A percentile compares a stretch with the other conserved stretches of the same genome.
Conservation (phyloP, 2,329 filamentous ascomycete species). For the Alternaria alternata region DNA sequence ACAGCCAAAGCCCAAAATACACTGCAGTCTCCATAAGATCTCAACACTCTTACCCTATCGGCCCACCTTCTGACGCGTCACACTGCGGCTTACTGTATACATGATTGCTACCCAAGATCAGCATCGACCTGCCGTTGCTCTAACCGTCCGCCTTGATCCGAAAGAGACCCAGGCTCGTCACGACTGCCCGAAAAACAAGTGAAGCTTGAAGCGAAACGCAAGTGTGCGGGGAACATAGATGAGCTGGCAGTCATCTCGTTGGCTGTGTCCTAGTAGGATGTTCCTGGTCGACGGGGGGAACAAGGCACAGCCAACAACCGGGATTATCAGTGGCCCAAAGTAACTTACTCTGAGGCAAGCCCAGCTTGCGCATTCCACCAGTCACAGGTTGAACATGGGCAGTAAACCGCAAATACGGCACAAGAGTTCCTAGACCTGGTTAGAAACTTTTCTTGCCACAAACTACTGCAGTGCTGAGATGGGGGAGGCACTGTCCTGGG, state of each 20-base stretch:
- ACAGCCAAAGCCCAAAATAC: slow-evolving; percentile 1
- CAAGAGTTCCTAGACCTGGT: neutral
- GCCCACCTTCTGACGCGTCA: slow-evolving; percentile 16
- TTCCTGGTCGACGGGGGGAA: slow-evolving; percentile 9
- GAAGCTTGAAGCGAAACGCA: slow-evolving; percentile 11
- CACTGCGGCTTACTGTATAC: neutral
- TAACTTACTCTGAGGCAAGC: slow-evolving; percentile 4
- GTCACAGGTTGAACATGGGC: slow-evolving; percentile 3
- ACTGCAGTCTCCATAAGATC: slow-evolving; percentile 2
- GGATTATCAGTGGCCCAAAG: slow-evolving; percentile 3
- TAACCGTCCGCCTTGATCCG: slow-evolving; percentile 9
- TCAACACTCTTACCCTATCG: slow-evolving; percentile 8
- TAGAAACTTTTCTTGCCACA: slow-evolving; percentile 3
- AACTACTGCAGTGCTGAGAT: slow-evolving; percentile 9
- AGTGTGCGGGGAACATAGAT: slow-evolving; percentile 17
- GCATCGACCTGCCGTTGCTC: slow-evolving; percentile 3
- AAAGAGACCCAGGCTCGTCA: slow-evolving; percentile 2
- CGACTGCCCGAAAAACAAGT: slow-evolving; percentile 12
- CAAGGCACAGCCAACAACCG: neutral
- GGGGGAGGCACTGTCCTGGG: slow-evolving; percentile 3
- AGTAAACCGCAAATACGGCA: neutral
- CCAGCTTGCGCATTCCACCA: slow-evolving; percentile 1
- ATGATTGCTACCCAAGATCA: slow-evolving; percentile 11
- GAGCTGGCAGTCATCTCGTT: slow-evolving; percentile 9
- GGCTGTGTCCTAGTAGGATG: slow-evolving; percentile 5